These are phyloP conservation scores for Bruguiera hainesii DNA, from an alignment of 441 rosid species.

Conservation along the genomic window DNA sequence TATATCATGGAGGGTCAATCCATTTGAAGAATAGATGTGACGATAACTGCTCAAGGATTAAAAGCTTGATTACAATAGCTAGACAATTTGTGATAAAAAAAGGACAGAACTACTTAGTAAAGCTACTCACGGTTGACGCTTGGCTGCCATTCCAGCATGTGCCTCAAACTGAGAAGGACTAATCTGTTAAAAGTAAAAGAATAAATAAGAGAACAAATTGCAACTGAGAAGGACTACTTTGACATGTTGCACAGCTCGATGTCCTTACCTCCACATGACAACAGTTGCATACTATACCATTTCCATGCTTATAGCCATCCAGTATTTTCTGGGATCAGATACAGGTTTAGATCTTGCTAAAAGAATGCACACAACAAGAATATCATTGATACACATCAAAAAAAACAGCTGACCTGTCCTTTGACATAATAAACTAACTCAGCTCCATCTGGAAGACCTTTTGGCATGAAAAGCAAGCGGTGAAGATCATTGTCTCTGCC, in stretches of 20 bases:
- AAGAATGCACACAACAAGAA: slow-evolving; percentile 5
- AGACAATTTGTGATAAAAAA: background rate
- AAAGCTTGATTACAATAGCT: slow-evolving; percentile 12
- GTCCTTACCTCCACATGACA: slow-evolving; percentile 67
- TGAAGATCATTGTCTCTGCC: slow-evolving; percentile 93
- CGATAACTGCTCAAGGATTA: slow-evolving; percentile 61
- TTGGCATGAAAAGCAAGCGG: slow-evolving; percentile 77
- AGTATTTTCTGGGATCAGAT: slow-evolving; percentile 52
- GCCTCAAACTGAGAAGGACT: slow-evolving; percentile 99
- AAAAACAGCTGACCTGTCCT: slow-evolving; percentile 64
- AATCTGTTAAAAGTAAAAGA: slow-evolving; percentile 43
- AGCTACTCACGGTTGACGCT: slow-evolving; percentile 94
- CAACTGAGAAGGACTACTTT: background rate
- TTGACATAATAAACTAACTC: slow-evolving; percentile 75
- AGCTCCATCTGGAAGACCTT: slow-evolving; percentile 93
- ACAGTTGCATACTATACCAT: slow-evolving; percentile 81
- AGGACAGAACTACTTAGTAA: slow-evolving; percentile 1
- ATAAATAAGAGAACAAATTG: slow-evolving; percentile 7
- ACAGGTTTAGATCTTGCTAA: slow-evolving; percentile 4
- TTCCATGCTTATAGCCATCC: slow-evolving; percentile 78
- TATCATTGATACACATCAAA: background rate
- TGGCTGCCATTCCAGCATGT: slow-evolving; percentile 98
- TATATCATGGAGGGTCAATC: slow-evolving; percentile 87
- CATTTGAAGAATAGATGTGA: slow-evolving; percentile 81
- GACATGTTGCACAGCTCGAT: background rate